Percentiles rank a stretch among this genome's conserved stretches.
Conservation (phyloP, 2,329 filamentous ascomycete genomes). For the Claviceps maximensis region DNA sequence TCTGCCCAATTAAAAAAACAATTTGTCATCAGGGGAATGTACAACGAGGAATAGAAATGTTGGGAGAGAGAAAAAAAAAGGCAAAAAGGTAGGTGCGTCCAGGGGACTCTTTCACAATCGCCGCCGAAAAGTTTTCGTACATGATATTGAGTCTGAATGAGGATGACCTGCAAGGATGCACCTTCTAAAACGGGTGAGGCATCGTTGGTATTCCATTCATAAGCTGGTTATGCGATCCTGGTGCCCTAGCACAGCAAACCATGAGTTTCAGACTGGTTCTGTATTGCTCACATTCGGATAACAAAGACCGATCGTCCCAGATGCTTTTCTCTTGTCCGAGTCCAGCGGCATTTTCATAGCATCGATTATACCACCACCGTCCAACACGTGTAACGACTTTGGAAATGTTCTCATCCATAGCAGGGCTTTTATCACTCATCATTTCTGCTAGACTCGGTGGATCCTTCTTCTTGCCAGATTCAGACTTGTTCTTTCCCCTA, state of each 20-base stretch:
- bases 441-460: slow-evolving; percentile 54
- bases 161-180: not conserved
- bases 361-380: slow-evolving; percentile 91
- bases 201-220: slow-evolving; percentile 12
- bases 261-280: slow-evolving; percentile 81
- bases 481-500: slow-evolving; percentile 8
- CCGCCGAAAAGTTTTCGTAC: not conserved
- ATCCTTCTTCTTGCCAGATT: slow-evolving; percentile 21
- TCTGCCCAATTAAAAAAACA: no score
- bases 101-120: not conserved
- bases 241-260: slow-evolving; percentile 83
- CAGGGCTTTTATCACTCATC: slow-evolving; percentile 54
- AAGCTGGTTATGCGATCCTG: slow-evolving; percentile 42
- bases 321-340: slow-evolving; percentile 41
- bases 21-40: no score
- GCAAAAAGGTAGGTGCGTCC: not conserved
- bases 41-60: no score
- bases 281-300: slow-evolving; percentile 76
- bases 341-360: slow-evolving; percentile 65
- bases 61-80: no score
- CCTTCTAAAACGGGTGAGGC: not conserved
- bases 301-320: slow-evolving; percentile 62
- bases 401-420: slow-evolving; percentile 73
- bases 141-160: not conserved
- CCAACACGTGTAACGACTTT: slow-evolving; percentile 87